Evolutionary conservation across 805 yeast species (phyloP), one percentile per base, ranked within the genome.

Genomic region (Citeromyces matritensis): DNA sequence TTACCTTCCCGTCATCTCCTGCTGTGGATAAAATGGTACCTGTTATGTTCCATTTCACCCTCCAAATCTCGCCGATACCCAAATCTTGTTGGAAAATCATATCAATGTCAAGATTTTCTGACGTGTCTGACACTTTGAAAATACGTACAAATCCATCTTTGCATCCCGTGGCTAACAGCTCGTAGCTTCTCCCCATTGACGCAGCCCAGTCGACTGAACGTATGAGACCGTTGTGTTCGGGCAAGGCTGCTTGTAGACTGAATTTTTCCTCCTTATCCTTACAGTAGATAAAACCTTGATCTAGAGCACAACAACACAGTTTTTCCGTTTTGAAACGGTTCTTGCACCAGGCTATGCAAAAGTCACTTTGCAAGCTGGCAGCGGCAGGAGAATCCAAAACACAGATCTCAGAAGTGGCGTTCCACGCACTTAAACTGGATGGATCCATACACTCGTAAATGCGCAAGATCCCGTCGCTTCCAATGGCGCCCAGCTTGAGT

Each of bases 151-250:
- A 72, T 1, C 97, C 98, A 50, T 91, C 99, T 49, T 85, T 85
- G 49, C 95, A 85, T 4, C 93, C 97, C 0, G 97, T 88, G 1
- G 99, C 97, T 27, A 91, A 63, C 30, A 86, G 58, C 43, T 88
- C 94, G 49, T 72, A 82, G 39, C 77, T 73, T 41, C 95, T 62
- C 2, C 97, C 97, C 78, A 86, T 82, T 0, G 93, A 73, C 3
- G 97, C 95, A 0, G 97, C 97, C 98, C 98, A 88, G 21, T 86
- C 66, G 4, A 86, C 83, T 11, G 85, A 79, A 44, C 97, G 63
- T 23, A 88, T 83, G 26, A 88, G 62, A 2, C 94, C 95, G 33
- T 69, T 65, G 48, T 86, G 96, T 26, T 84, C 95, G 2, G 85
- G 80, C 15, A 88, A 58, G 37, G 69, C 70, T 23, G 79, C 72